These are phyloP conservation scores for Galerina sulciceps DNA, from an alignment of 768 basidiomycete species.

Conservation along the genomic window DNA sequence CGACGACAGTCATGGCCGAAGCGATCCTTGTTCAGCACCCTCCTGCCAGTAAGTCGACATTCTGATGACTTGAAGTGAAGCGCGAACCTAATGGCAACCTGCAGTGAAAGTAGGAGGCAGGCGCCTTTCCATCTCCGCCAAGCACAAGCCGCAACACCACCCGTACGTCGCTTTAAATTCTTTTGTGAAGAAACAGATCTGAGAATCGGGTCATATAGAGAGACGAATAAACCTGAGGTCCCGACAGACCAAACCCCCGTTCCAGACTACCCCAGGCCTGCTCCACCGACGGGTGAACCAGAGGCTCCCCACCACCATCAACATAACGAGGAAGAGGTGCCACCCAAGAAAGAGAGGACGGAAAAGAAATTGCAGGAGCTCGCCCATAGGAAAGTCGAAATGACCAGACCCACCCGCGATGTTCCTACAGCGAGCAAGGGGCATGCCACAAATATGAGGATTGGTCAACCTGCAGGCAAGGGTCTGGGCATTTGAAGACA, in stretches of 20 bases:
- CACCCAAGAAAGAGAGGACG: slow-evolving; percentile 55
- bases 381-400: slow-evolving; percentile 49
- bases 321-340: slow-evolving; percentile 50
- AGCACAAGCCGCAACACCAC: slow-evolving; percentile 36
- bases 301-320: slow-evolving; percentile 30
- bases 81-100: background rate
- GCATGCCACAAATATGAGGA: slow-evolving; percentile 52
- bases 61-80: background rate
- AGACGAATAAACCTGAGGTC: slow-evolving; percentile 24
- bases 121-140: slow-evolving; percentile 49
- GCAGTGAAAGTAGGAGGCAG: slow-evolving; percentile 56
- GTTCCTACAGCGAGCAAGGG: slow-evolving; percentile 31
- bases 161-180: slow-evolving; percentile 29
- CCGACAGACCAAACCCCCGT: slow-evolving; percentile 29
- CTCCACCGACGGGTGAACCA: slow-evolving; percentile 34
- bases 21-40: slow-evolving; percentile 35
- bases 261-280: slow-evolving; percentile 56
- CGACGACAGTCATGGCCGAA: slow-evolving; percentile 11
- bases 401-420: slow-evolving; percentile 53
- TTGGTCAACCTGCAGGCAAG: slow-evolving; percentile 59
- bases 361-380: slow-evolving; percentile 52
- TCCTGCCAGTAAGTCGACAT: slow-evolving; percentile 48
- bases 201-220: background rate
- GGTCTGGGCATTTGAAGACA: slow-evolving; percentile 20
- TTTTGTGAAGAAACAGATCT: background rate